Evolutionary conservation across 495 filamentous ascomycete genomes (phyloP).

Genomic region (Neurospora terricola): DNA sequence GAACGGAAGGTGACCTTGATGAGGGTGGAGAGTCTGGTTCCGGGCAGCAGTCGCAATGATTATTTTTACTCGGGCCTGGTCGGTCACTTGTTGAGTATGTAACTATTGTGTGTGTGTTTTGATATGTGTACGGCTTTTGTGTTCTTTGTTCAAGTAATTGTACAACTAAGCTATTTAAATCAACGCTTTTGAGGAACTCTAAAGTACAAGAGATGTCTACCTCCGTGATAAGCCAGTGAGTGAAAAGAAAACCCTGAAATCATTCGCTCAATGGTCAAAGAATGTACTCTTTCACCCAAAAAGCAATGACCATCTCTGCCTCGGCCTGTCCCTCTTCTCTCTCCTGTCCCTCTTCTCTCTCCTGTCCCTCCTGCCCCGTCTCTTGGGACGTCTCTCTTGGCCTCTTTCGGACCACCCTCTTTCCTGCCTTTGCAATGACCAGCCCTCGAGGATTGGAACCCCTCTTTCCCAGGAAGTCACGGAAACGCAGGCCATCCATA

Average conservation of each 20-base stretch:
- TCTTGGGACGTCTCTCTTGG: too few species aligned
- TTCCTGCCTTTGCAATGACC: background rate
- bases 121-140: background rate
- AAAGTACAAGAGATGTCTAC: background rate
- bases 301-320: background rate
- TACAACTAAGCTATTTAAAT: background rate
- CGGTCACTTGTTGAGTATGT: too few species aligned
- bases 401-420: background rate
- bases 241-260: background rate
- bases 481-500: background rate
- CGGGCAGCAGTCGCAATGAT: background rate
- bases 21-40: background rate
- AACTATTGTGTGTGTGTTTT: background rate
- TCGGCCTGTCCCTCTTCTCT: background rate
- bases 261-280: background rate
- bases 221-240: background rate
- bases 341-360: background rate
- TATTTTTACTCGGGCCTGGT: too few species aligned
- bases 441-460: background rate
- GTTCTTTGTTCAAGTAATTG: background rate
- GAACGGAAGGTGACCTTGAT: constrained; percentile 28
- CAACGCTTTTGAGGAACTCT: background rate
- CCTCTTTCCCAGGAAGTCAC: background rate
- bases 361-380: background rate
- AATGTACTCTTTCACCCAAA: background rate